Conservation (phyloP, 331 rosid species). For the Acacia pycnantha region DNA sequence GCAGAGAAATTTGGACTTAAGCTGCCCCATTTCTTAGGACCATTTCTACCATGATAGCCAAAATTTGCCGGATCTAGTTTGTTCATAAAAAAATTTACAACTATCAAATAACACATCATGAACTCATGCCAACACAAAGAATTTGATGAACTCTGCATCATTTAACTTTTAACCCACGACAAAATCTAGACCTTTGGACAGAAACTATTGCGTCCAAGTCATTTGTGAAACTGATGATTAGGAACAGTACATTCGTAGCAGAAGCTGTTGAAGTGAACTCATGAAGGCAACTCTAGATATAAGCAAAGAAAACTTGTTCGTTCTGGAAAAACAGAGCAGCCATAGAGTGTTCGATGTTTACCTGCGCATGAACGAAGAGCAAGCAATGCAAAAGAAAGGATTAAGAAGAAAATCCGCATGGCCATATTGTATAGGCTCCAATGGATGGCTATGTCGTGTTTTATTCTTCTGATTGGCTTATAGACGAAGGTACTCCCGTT, state of each 20-base stretch:
- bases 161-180: not conserved
- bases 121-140: not conserved
- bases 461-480: conserved; percentile 14
- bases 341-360: conserved; percentile 1
- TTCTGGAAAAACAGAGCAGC: not conserved
- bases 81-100: not conserved
- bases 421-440: conserved; percentile 30
- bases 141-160: not conserved
- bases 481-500: not conserved
- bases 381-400: conserved; percentile 36
- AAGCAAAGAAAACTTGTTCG: not conserved
- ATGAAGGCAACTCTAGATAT: not conserved
- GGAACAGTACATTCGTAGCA: not conserved
- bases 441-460: not conserved
- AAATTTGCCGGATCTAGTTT: conserved; percentile 26
- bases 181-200: not conserved
- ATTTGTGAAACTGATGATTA: not conserved
- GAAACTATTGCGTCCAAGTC: not conserved
- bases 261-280: not conserved
- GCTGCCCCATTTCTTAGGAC: conserved; percentile 82
- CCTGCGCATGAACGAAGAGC: conserved; percentile 34
- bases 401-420: conserved; percentile 19
- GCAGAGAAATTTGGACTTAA: conserved; percentile 45
- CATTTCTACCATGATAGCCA: conserved; percentile 52
- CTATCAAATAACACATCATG: not conserved